Evolutionary conservation across 129 eudicot genomes (phyloP).

Genomic region (Arctium minus): DNA sequence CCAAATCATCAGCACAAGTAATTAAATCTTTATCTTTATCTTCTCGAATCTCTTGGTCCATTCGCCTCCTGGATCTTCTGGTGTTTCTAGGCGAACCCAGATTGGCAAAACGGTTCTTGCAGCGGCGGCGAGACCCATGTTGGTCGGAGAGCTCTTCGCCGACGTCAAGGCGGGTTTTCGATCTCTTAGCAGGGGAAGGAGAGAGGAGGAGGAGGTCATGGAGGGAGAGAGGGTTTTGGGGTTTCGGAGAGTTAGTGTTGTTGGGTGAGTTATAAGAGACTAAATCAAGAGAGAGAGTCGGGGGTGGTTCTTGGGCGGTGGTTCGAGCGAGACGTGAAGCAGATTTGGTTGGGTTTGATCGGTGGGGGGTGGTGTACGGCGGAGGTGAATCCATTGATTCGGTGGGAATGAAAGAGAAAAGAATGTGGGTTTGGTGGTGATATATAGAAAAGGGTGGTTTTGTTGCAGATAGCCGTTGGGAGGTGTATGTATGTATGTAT

Average conservation of each 20-base stretch:
- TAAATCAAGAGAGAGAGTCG: constrained; percentile 53
- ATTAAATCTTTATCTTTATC: constrained; percentile 61
- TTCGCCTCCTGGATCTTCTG: constrained; percentile 61
- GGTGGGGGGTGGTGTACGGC: constrained; percentile 36
- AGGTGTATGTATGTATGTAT: not conserved
- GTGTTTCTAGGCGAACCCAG: constrained; percentile 57
- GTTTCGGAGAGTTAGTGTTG: constrained; percentile 38
- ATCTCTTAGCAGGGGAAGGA: constrained; percentile 62
- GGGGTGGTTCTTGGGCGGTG: constrained; percentile 33
- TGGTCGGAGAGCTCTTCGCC: constrained; percentile 42
- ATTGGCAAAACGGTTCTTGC: constrained; percentile 39
- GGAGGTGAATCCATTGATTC: constrained; percentile 49
- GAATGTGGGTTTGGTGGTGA: not conserved
- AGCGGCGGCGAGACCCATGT: constrained; percentile 41
- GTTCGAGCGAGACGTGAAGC: constrained; percentile 66
- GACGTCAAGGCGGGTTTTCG: constrained; percentile 50
- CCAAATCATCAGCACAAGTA: constrained; percentile 46
- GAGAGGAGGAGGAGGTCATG: constrained; percentile 73
- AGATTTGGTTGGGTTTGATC: constrained; percentile 55
- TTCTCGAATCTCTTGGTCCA: constrained; percentile 57
- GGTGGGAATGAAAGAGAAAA: constrained; percentile 6
- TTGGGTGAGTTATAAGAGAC: constrained; percentile 51
- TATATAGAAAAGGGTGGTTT: not conserved
- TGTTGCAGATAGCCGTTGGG: constrained; percentile 25
- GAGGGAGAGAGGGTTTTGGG: constrained; percentile 42